These are phyloP conservation scores for Colletotrichum ledebouriae DNA, from an alignment of 2,329 filamentous ascomycete genomes.

Conservation along the genomic window DNA sequence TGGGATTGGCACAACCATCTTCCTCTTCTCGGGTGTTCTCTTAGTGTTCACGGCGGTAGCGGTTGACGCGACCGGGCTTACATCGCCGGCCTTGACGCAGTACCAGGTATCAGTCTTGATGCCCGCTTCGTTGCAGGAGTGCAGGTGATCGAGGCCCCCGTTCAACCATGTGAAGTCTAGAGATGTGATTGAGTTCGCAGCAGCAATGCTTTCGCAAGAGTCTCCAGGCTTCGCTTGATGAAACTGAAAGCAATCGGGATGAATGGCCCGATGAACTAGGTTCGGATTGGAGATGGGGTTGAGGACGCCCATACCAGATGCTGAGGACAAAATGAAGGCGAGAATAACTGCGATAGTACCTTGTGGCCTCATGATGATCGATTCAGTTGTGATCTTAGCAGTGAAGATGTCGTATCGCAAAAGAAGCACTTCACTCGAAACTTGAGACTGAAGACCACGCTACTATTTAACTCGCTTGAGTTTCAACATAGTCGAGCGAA, in stretches of 20 bases:
- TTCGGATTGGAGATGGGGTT: not conserved
- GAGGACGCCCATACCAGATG: not conserved
- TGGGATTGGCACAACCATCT: not conserved
- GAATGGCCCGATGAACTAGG: not conserved
- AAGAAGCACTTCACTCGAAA: too few species aligned
- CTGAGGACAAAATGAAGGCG: not conserved
- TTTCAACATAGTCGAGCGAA: too few species aligned
- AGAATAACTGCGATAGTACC: not conserved
- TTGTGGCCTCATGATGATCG: too few species aligned
- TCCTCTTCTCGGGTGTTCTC: not conserved
- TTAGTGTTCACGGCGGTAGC: not conserved
- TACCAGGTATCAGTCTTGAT: slow-evolving; percentile 41
- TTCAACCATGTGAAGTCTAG: slow-evolving; percentile 46
- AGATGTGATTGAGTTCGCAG: slow-evolving; percentile 47
- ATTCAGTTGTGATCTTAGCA: too few species aligned
- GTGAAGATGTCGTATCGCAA: too few species aligned
- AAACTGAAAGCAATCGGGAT: slow-evolving; percentile 22
- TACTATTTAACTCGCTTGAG: too few species aligned
- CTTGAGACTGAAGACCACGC: too few species aligned
- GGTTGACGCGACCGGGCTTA: not conserved
- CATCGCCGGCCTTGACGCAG: slow-evolving; percentile 43
- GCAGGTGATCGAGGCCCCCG: slow-evolving; percentile 38
- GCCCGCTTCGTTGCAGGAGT: slow-evolving; percentile 24
- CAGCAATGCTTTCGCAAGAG: slow-evolving; percentile 44
- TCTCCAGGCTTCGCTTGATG: slow-evolving; percentile 25